A percentile compares a stretch with the other conserved stretches of the same genome.
phyloP scores from a whole-genome alignment of 2,329 filamentous ascomycete genomes.

The Cytospora leucostoma region DNA sequence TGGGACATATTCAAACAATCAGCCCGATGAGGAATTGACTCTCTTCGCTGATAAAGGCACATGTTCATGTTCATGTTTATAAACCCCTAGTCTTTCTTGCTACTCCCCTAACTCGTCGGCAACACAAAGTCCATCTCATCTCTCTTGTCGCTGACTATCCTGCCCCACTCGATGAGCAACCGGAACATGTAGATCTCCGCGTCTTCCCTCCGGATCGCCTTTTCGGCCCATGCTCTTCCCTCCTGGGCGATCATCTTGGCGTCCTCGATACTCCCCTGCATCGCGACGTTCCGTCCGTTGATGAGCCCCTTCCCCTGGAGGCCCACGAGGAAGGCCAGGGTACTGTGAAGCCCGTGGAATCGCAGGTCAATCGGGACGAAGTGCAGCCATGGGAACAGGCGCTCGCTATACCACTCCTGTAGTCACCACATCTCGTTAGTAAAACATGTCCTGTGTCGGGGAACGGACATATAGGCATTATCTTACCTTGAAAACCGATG shows the following conservation, averaged over 20 bases:
- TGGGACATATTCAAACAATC: too few relatives aligned
- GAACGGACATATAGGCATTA: background rate
- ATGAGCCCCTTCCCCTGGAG: slow-evolving; percentile 47
- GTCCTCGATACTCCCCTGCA: slow-evolving; percentile 53
- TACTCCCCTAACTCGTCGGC: background rate
- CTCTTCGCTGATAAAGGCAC: too few relatives aligned
- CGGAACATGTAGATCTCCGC: slow-evolving; percentile 82
- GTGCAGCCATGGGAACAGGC: slow-evolving; percentile 75
- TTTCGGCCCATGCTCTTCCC: slow-evolving; percentile 65
- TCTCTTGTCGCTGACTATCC: slow-evolving; percentile 64
- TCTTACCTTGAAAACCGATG: slow-evolving; percentile 62
- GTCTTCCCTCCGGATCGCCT: slow-evolving; percentile 68
- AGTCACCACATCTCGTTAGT: background rate
- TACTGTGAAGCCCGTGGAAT: slow-evolving; percentile 72
- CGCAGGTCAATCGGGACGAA: slow-evolving; percentile 77
- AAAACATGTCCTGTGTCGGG: background rate
- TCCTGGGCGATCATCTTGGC: slow-evolving; percentile 66
- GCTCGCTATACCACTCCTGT: slow-evolving; percentile 72
- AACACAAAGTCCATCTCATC: slow-evolving; percentile 46
- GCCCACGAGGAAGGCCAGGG: slow-evolving; percentile 72
- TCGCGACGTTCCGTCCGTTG: slow-evolving; percentile 48
- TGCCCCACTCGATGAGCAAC: slow-evolving; percentile 74
- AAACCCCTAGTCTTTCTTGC: background rate
- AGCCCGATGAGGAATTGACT: too few relatives aligned
- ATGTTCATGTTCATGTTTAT: too few relatives aligned